A percentile compares a stretch with the other conserved stretches of the same genome.
Conservation (phyloP, 2,329 filamentous ascomycete species). For the Arthrobotrys sphaeroides region DNA sequence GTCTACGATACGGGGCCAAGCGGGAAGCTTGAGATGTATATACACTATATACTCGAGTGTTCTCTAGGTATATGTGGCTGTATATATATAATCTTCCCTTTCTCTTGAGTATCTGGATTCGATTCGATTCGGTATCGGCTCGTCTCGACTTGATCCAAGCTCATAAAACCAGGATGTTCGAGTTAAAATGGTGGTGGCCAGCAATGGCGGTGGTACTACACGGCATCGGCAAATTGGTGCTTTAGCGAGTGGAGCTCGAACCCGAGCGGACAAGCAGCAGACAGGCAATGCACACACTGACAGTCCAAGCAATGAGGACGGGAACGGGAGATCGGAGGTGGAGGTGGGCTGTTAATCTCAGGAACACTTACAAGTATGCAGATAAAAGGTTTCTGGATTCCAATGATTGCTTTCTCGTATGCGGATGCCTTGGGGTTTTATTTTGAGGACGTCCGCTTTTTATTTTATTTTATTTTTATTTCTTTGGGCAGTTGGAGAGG, state of each 20-base stretch:
- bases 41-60: constrained; percentile 35
- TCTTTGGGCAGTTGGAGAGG: constrained; percentile 5
- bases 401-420: not conserved
- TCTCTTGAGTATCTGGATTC: constrained; percentile 7
- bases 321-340: constrained; percentile 49
- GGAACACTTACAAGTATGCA: constrained; percentile 32
- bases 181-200: constrained; percentile 26
- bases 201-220: constrained; percentile 25
- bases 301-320: constrained; percentile 1
- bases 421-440: not conserved
- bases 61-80: constrained; percentile 28
- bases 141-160: constrained; percentile 16
- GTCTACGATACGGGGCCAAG: constrained; percentile 35
- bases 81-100: constrained; percentile 35
- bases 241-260: constrained; percentile 52
- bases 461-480: no score
- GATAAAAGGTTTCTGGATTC: constrained; percentile 5
- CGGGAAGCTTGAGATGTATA: constrained; percentile 42
- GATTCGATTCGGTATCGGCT: not conserved
- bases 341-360: constrained; percentile 23
- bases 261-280: constrained; percentile 17
- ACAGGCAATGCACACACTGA: constrained; percentile 30
- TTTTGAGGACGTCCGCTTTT: not conserved
- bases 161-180: constrained; percentile 30
- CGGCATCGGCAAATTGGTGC: constrained; percentile 41